A percentile compares a stretch with the other conserved stretches of the same genome.
Conservation (phyloP, 768 basidiomycete species). For the Kwoniella sp. region DNA sequence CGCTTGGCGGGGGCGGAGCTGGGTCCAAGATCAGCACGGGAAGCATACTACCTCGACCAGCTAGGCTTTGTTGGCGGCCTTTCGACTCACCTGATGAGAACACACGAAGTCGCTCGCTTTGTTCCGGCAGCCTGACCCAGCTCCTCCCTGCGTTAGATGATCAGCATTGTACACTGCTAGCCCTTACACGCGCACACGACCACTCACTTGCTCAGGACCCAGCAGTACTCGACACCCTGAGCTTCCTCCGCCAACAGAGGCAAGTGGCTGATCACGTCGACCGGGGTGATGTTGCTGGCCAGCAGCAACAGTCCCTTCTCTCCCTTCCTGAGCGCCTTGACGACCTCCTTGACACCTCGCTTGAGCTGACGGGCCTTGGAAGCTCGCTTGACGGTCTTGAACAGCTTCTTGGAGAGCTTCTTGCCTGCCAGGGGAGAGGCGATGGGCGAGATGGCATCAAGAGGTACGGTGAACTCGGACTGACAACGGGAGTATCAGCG, state of each 20-base stretch:
- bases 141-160: constrained; percentile 58
- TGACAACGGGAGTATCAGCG: background rate
- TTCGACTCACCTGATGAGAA: constrained; percentile 64
- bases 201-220: constrained; percentile 50
- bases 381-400: constrained; percentile 92
- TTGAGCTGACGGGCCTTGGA: constrained; percentile 93
- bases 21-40: background rate
- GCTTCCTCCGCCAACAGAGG: constrained; percentile 93
- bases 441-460: constrained; percentile 86
- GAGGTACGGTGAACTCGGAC: constrained; percentile 56
- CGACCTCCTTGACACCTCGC: constrained; percentile 96
- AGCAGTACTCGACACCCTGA: constrained; percentile 50
- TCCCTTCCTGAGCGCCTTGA: constrained; percentile 94
- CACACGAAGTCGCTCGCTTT: constrained; percentile 96
- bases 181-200: background rate
- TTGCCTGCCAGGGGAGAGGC: constrained; percentile 88
- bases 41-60: background rate
- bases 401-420: constrained; percentile 88
- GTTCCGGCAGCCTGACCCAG: constrained; percentile 92
- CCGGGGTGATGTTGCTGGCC: constrained; percentile 94
- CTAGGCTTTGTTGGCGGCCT: background rate
- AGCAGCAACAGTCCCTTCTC: constrained; percentile 91
- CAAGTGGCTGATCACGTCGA: constrained; percentile 96
- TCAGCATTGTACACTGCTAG: background rate
- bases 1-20: constrained; percentile 39